phyloP scores from a whole-genome alignment of 148 eudicot species.

The Fagopyrum esculentum region DNA sequence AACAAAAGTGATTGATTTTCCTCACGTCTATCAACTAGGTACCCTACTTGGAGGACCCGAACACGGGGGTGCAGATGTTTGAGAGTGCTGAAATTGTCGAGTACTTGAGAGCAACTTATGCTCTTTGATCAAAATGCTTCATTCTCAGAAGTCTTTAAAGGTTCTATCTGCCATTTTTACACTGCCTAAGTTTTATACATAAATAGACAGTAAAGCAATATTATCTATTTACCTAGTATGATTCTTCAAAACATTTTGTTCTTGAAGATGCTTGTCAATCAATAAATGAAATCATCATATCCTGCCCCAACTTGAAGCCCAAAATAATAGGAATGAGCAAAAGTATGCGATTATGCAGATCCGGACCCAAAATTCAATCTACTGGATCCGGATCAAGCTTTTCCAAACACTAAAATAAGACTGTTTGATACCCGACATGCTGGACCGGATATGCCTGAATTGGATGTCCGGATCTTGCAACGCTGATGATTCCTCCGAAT shows the following conservation, averaged over 20 bases:
- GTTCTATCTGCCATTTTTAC: not conserved
- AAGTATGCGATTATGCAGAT: no score
- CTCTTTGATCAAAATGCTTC: constrained; percentile 27
- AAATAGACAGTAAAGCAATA: not conserved
- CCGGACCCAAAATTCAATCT: no score
- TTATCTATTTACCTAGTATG: not conserved
- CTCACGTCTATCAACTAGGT: constrained; percentile 30
- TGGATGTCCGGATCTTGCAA: no score
- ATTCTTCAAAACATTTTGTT: not conserved
- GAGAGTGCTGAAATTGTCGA: constrained; percentile 96
- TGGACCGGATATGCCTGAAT: no score
- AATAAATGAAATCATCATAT: not conserved
- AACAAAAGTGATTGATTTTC: not conserved
- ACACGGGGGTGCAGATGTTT: constrained; percentile 90
- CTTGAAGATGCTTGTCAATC: not conserved
- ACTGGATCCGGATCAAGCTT: no score
- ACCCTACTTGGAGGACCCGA: constrained; percentile 92
- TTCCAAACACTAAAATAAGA: no score
- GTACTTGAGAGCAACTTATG: constrained; percentile 76
- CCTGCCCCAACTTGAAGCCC: no score
- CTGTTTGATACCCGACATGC: no score
- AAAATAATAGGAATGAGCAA: no score
- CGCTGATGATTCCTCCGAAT: no score
- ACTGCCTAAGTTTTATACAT: not conserved
- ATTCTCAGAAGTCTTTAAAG: not conserved